Conservation (phyloP, 257 asterid species). For the Petunia secreta region DNA sequence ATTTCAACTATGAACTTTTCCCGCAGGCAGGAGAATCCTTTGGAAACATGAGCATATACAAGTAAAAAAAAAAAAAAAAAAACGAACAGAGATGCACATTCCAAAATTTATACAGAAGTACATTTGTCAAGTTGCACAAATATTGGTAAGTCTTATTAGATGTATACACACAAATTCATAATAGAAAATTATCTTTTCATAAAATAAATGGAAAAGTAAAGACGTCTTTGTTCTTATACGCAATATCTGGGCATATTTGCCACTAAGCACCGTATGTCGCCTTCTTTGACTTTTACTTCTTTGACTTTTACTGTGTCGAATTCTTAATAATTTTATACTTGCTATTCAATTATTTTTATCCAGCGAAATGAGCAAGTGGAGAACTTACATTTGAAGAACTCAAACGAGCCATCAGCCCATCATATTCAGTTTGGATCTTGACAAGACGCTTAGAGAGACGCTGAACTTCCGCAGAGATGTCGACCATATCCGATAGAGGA, state of each 20-base stretch:
- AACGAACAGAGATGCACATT: background rate
- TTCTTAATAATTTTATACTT: constrained; percentile 7
- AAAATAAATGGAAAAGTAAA: background rate
- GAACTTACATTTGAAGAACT: constrained; percentile 73
- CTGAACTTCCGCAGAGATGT: constrained; percentile 82
- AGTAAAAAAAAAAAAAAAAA: background rate
- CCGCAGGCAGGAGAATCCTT: background rate
- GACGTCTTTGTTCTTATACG: background rate
- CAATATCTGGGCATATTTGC: background rate
- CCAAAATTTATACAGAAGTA: background rate
- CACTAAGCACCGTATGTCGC: background rate
- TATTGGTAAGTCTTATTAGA: background rate
- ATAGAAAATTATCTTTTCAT: background rate
- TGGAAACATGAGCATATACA: background rate
- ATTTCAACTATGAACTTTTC: background rate
- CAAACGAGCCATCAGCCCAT: constrained; percentile 73
- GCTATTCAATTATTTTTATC: constrained; percentile 7
- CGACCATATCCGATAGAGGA: constrained; percentile 97
- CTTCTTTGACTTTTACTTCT: background rate
- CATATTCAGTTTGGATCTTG: constrained; percentile 86
- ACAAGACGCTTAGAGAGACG: constrained; percentile 80
- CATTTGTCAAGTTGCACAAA: background rate
- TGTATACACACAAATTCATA: background rate
- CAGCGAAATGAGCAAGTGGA: constrained; percentile 12
- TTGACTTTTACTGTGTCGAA: background rate